These are phyloP conservation scores for Tricholoma matsutake DNA, from an alignment of 768 basidiomycete genomes.

Conservation along the genomic window DNA sequence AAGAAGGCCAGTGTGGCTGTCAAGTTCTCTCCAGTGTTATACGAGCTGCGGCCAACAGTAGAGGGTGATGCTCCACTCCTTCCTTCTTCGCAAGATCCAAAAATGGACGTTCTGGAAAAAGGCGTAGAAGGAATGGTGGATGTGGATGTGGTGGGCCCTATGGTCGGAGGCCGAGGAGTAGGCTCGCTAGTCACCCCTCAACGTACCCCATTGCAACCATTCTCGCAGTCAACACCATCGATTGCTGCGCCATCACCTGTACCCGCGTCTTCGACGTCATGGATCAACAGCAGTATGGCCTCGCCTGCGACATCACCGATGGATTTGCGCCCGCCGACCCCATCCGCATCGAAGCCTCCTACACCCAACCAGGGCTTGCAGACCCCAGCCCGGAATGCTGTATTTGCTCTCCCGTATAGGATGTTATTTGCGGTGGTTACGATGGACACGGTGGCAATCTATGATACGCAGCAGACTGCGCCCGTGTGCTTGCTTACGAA, in stretches of 20 bases:
- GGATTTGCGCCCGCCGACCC: slow-evolving; percentile 58
- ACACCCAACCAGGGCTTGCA: slow-evolving; percentile 38
- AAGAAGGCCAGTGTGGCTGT: slow-evolving; percentile 95
- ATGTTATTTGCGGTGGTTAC: slow-evolving; percentile 95
- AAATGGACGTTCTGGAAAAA: slow-evolving; percentile 62
- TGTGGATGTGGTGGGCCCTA: slow-evolving; percentile 56
- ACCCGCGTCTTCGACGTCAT: slow-evolving; percentile 28
- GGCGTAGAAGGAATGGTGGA: slow-evolving; percentile 59
- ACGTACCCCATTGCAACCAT: slow-evolving; percentile 25
- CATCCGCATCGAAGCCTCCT: slow-evolving; percentile 53
- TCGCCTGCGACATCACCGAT: slow-evolving; percentile 60
- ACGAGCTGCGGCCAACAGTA: slow-evolving; percentile 76
- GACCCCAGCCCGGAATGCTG: slow-evolving; percentile 29
- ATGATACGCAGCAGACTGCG: slow-evolving; percentile 94
- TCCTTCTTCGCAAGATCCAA: slow-evolving; percentile 26
- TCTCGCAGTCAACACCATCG: slow-evolving; percentile 18
- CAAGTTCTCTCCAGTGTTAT: slow-evolving; percentile 88
- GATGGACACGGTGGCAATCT: slow-evolving; percentile 92
- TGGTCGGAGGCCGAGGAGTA: slow-evolving; percentile 14
- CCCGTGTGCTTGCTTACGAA: slow-evolving; percentile 92
- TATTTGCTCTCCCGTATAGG: slow-evolving; percentile 90
- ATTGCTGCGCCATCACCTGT: slow-evolving; percentile 52
- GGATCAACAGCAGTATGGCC: slow-evolving; percentile 23
- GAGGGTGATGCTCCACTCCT: slow-evolving; percentile 23
- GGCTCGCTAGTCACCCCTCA: slow-evolving; percentile 29